Base-by-base conservation (phyloP, 495 filamentous ascomycete genomes). In the Hyaloscypha variabilis region DNA sequence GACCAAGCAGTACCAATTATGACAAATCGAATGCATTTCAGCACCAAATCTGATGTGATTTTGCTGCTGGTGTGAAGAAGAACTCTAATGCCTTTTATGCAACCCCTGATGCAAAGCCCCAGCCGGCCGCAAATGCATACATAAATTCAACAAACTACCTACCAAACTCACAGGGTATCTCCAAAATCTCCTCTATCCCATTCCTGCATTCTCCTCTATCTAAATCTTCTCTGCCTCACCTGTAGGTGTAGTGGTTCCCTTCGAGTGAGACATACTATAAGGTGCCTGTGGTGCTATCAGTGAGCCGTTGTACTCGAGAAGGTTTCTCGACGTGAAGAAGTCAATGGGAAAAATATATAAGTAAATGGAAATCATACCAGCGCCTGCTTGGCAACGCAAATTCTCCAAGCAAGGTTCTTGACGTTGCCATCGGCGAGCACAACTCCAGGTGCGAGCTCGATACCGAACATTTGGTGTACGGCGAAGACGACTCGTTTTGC, bases 391-490 rank as follows among this genome's bases (percentile, higher is more conserved):
- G 94, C 96, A 74, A 94, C 95, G 74, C 90, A 96, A 65, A 99
- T 91, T 70, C 95, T 85, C 96, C 95, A 98, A 28, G 94, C 91
- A 51, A 99, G 80, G 72, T 96, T 96, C 72, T 81, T 86, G 29
- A 98, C 92, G 69, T 88, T 95, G 6, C 96, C 94, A 81, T 99
- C 95, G 1, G 93, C 92, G 62, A 89, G 87, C 50, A 99, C 95
- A 14, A 99, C 96, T 57, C 91, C 91, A 3, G 93, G 90, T 8
- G 96, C 92, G 67, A 99, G 90, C 75, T 99, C 96, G 64, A 99
- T 89, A 60, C 95, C 96, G 73, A 99, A 99, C 94, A 97, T 98
- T 77, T 96, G 91, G 62, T 90, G 90, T 42, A 98, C 91, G 11
- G 96, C 95, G 78, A 94, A 98, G 0, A 97, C 92, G 31, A 98